These are phyloP conservation scores for Penicillium daleae DNA, from an alignment of 495 filamentous ascomycete species.

Conservation along the genomic window DNA sequence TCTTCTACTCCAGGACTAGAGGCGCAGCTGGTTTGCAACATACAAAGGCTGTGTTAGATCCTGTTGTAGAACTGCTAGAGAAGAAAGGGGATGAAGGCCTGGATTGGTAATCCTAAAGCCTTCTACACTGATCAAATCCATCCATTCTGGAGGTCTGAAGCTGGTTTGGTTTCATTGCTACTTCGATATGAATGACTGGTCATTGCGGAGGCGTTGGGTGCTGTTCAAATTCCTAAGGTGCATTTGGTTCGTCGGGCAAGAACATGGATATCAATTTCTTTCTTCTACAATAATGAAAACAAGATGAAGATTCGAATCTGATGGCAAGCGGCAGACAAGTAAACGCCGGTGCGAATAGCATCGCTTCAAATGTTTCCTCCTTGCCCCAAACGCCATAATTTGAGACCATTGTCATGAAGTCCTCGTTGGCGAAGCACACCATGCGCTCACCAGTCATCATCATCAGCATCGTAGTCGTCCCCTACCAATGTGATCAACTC, in stretches of 20 bases:
- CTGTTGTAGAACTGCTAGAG: conserved; percentile 59
- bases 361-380: neutral
- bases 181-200: neutral
- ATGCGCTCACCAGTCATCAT: neutral
- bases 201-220: conserved; percentile 7
- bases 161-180: neutral
- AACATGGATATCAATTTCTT: neutral
- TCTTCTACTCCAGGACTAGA: conserved; percentile 85
- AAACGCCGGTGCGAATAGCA: neutral
- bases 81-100: conserved; percentile 44
- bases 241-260: neutral
- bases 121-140: neutral
- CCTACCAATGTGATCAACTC: neutral
- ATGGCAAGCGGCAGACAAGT: neutral
- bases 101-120: conserved; percentile 43
- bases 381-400: too few species aligned
- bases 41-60: conserved; percentile 58
- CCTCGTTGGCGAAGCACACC: neutral
- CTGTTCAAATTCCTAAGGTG: neutral
- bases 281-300: neutral
- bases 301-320: neutral
- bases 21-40: conserved; percentile 64
- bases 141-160: neutral
- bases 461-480: neutral
- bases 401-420: too few species aligned